Conservation (phyloP, 2,329 filamentous ascomycete genomes). For the Exophiala lecanii-corni region DNA sequence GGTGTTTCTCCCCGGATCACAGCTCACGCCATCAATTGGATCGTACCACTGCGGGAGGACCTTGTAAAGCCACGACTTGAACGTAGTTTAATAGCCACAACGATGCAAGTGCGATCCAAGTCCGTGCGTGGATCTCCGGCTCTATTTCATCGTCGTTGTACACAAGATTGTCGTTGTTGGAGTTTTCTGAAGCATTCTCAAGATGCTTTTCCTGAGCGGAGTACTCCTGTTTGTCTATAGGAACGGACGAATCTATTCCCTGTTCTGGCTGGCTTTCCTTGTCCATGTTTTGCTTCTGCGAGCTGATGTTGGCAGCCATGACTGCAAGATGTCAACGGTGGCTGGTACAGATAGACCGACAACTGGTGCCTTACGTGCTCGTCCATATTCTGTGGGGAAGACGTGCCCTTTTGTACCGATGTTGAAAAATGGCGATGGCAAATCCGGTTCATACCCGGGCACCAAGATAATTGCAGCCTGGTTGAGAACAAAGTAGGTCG, state of each 20-base stretch:
- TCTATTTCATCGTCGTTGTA: conserved; percentile 11
- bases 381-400: background rate
- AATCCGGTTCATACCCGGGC: background rate
- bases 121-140: conserved; percentile 12
- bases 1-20: too few relatives aligned
- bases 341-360: too few relatives aligned
- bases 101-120: conserved; percentile 9
- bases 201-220: background rate
- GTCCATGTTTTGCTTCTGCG: too few relatives aligned
- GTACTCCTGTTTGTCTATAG: background rate
- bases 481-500: too few relatives aligned
- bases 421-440: background rate
- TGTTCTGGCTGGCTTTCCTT: too few relatives aligned
- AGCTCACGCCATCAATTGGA: too few relatives aligned
- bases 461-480: background rate
- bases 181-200: background rate
- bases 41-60: conserved; percentile 12
- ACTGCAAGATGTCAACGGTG: too few relatives aligned
- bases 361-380: too few relatives aligned
- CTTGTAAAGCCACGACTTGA: conserved; percentile 12
- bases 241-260: too few relatives aligned
- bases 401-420: background rate
- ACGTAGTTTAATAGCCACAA: conserved; percentile 11
- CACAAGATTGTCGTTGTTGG: background rate
- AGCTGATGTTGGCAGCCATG: too few relatives aligned